These are phyloP conservation scores for Globisporangium carolinianum DNA, from an alignment of 352 stramenopile genomes.

Conservation along the genomic window DNA sequence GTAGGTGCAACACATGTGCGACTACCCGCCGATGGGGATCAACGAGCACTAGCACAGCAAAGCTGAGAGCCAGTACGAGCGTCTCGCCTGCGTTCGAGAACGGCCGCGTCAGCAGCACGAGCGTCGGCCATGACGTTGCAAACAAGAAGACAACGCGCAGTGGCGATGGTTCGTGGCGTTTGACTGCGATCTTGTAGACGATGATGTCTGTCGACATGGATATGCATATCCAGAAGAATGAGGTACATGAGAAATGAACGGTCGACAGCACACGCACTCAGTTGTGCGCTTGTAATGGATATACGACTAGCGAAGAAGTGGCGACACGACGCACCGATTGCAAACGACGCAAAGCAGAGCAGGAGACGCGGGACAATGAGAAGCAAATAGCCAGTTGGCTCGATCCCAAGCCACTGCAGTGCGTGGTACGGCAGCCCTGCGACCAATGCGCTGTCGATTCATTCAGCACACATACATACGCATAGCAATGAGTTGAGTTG, in stretches of 20 bases:
- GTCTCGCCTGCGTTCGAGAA: slow-evolving; percentile 82
- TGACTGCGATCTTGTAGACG: slow-evolving; percentile 34
- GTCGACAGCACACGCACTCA: neutral
- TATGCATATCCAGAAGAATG: too few species aligned
- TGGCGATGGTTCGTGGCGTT: slow-evolving; percentile 16
- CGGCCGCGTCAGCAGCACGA: slow-evolving; percentile 61
- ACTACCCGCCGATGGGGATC: slow-evolving; percentile 37
- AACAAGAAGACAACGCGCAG: slow-evolving; percentile 34
- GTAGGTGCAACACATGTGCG: slow-evolving; percentile 24
- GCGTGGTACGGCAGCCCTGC: slow-evolving; percentile 44
- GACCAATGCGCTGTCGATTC: slow-evolving; percentile 28
- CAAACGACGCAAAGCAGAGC: slow-evolving; percentile 55
- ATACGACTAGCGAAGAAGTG: too few species aligned
- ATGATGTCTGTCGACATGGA: slow-evolving; percentile 20
- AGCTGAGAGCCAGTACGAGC: slow-evolving; percentile 47
- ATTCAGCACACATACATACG: too few species aligned
- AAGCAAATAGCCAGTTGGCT: slow-evolving; percentile 31
- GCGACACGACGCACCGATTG: slow-evolving; percentile 20
- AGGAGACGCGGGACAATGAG: slow-evolving; percentile 52
- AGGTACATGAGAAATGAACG: too few species aligned
- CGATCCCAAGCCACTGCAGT: slow-evolving; percentile 28
- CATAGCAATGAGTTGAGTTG: too few species aligned
- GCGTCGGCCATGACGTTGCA: slow-evolving; percentile 61
- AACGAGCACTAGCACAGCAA: slow-evolving; percentile 38
- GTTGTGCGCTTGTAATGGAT: too few species aligned